A percentile compares a stretch with the other conserved stretches of the same genome.
phyloP scores from a whole-genome alignment of 768 basidiomycete genomes.

The Asterophora parasitica region DNA sequence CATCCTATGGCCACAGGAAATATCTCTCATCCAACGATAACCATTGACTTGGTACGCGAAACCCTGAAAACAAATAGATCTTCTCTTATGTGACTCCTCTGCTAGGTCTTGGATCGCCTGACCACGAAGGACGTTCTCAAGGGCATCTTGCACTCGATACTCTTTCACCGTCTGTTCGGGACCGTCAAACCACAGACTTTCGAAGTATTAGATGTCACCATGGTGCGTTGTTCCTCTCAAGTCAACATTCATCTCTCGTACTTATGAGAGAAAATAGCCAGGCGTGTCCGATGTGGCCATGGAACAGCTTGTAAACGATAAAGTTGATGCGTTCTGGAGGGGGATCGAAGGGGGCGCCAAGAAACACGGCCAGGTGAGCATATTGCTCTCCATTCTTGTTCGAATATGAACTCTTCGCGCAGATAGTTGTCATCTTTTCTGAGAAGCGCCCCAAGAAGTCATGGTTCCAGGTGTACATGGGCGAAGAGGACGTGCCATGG shows the following conservation, averaged over 20 bases:
- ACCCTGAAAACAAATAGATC: background rate
- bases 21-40: conserved; percentile 11
- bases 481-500: conserved; percentile 83
- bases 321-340: conserved; percentile 77
- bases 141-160: conserved; percentile 73
- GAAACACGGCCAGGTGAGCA: conserved; percentile 65
- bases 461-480: conserved; percentile 69
- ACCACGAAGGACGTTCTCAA: conserved; percentile 70
- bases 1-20: conserved; percentile 12
- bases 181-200: conserved; percentile 71
- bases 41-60: conserved; percentile 15
- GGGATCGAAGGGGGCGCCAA: conserved; percentile 58
- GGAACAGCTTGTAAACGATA: conserved; percentile 67
- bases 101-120: conserved; percentile 68
- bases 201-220: conserved; percentile 80
- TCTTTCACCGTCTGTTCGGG: conserved; percentile 83
- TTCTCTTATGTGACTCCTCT: conserved; percentile 5
- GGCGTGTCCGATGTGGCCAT: conserved; percentile 72
- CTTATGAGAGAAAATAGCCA: conserved; percentile 39
- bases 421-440: conserved; percentile 74
- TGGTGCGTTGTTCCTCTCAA: conserved; percentile 42
- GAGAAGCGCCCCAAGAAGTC: conserved; percentile 74
- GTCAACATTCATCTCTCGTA: too few species aligned
- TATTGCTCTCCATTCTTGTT: background rate
- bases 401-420: background rate